Conservation (phyloP, 768 basidiomycete species). For the Russula sp. region DNA sequence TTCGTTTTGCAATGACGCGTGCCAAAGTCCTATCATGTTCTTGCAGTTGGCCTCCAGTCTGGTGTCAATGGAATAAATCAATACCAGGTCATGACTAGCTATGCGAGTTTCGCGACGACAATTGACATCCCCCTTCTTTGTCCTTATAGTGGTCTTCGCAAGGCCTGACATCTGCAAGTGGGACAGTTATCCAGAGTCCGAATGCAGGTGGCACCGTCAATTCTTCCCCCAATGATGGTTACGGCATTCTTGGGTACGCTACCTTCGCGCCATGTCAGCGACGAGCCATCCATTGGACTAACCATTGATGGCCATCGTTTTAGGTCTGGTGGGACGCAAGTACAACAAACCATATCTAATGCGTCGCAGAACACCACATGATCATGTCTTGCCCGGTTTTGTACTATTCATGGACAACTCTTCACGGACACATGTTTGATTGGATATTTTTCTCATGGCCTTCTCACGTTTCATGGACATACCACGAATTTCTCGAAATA, state of each 20-base stretch:
- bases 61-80: slow-evolving; percentile 11
- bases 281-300: background rate
- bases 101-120: background rate
- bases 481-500: background rate
- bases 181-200: slow-evolving; percentile 13
- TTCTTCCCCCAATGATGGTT: slow-evolving; percentile 19
- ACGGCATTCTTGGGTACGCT: slow-evolving; percentile 17
- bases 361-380: background rate
- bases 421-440: background rate
- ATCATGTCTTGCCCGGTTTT: background rate
- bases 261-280: background rate
- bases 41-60: background rate
- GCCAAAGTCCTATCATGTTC: background rate
- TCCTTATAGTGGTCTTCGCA: slow-evolving; percentile 14
- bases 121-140: background rate
- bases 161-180: background rate
- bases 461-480: slow-evolving; percentile 1
- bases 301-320: background rate
- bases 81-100: slow-evolving; percentile 11
- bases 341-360: slow-evolving; percentile 2
- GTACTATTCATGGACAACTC: background rate
- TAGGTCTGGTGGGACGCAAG: background rate
- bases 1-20: background rate
- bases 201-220: background rate
- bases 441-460: background rate